These are phyloP conservation scores for Alternaria hordeiaustralica DNA, from an alignment of 2,329 filamentous ascomycete species.

Conservation along the genomic window DNA sequence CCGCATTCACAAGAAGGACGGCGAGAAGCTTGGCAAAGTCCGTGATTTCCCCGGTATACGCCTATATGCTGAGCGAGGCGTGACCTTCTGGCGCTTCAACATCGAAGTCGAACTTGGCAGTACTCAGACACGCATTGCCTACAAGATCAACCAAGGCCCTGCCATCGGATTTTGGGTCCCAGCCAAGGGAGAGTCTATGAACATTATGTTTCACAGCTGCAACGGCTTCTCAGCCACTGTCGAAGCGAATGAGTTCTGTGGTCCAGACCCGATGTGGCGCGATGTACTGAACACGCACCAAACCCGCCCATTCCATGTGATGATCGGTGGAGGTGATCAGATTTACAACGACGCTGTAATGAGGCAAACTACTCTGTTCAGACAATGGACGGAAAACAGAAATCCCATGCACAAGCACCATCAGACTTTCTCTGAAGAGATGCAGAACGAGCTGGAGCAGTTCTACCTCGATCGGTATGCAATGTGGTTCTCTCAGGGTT, in stretches of 20 bases:
- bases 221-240: conserved; percentile 90
- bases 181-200: conserved; percentile 83
- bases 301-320: conserved; percentile 91
- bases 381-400: conserved; percentile 81
- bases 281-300: conserved; percentile 95
- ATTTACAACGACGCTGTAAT: conserved; percentile 92
- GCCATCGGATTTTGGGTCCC: conserved; percentile 95
- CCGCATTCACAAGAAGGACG: conserved; percentile 66
- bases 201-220: conserved; percentile 98
- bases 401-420: conserved; percentile 81
- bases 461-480: conserved; percentile 90
- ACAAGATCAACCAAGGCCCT: conserved; percentile 92
- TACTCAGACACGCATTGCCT: conserved; percentile 84
- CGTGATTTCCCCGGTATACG: conserved; percentile 83
- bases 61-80: conserved; percentile 82
- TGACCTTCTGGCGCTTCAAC: conserved; percentile 97
- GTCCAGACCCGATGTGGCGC: conserved; percentile 95
- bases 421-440: conserved; percentile 76
- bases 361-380: conserved; percentile 76
- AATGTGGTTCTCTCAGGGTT: conserved; percentile 94
- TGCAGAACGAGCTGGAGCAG: conserved; percentile 86
- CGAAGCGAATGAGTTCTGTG: conserved; percentile 80
- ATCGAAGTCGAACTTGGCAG: conserved; percentile 85
- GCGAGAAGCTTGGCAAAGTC: conserved; percentile 80
- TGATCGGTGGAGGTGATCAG: conserved; percentile 97